phyloP scores from a whole-genome alignment of 129 eudicot genomes.

The Escallonia rubra region DNA sequence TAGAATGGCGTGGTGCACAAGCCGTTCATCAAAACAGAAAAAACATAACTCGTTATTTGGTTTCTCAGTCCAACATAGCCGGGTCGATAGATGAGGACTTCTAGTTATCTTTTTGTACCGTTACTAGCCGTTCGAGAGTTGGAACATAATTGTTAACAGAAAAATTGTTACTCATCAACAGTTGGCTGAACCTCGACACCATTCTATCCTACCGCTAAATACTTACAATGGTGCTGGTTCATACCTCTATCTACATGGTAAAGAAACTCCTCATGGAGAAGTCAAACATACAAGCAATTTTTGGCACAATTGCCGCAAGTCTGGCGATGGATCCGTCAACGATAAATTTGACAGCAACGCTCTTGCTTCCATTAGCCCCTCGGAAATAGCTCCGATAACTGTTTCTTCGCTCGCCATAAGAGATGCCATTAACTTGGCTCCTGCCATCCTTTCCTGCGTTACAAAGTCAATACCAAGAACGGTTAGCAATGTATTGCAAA shows the following conservation, averaged over 20 bases:
- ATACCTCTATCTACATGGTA: not conserved
- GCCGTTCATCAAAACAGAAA: too few species aligned
- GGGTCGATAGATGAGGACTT: too few species aligned
- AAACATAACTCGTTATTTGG: too few species aligned
- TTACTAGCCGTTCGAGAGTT: too few species aligned
- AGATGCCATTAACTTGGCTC: conserved; percentile 66
- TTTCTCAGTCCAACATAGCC: too few species aligned
- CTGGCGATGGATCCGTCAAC: conserved; percentile 46
- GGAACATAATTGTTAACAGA: too few species aligned
- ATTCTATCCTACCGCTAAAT: too few species aligned
- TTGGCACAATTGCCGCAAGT: conserved; percentile 53
- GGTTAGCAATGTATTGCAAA: not conserved
- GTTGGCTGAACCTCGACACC: too few species aligned
- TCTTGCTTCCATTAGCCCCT: conserved; percentile 59
- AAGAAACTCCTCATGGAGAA: not conserved
- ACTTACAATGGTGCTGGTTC: too few species aligned
- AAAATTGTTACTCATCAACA: too few species aligned
- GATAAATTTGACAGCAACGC: conserved; percentile 40
- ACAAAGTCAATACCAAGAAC: not conserved
- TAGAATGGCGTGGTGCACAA: too few species aligned
- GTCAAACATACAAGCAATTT: conserved; percentile 71
- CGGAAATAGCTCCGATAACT: conserved; percentile 49
- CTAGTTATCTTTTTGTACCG: too few species aligned
- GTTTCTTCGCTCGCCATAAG: conserved; percentile 77
- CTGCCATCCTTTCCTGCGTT: conserved; percentile 65